phyloP scores from a whole-genome alignment of 495 filamentous ascomycete species.

The Cenococcum geophilum region DNA sequence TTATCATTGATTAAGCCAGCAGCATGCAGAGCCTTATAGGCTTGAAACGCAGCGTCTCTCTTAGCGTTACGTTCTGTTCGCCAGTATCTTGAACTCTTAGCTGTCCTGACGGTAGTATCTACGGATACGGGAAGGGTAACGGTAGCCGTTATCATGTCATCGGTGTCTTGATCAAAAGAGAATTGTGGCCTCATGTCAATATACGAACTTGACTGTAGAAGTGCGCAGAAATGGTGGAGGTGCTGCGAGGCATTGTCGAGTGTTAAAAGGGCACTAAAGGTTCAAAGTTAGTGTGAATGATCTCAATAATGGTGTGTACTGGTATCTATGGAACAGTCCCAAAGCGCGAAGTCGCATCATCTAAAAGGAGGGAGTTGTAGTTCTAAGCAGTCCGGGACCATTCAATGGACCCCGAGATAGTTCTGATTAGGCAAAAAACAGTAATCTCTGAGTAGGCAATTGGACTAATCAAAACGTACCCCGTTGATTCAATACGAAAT shows the following conservation, averaged over 20 bases:
- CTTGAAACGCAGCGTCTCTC: conserved; percentile 79
- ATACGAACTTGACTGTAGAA: conserved; percentile 53
- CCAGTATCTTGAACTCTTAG: conserved; percentile 54
- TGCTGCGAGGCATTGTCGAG: conserved; percentile 65
- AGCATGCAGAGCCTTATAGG: conserved; percentile 64
- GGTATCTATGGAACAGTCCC: too few species aligned
- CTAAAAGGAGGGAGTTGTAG: too few species aligned
- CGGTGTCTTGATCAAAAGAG: conserved; percentile 36
- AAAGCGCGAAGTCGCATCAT: too few species aligned
- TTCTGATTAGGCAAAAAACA: too few species aligned
- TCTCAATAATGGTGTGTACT: too few species aligned
- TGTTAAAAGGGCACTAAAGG: conserved; percentile 61
- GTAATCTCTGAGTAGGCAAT: background rate
- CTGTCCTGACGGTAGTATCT: conserved; percentile 53
- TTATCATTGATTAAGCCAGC: conserved; percentile 72
- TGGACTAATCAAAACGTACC: conserved; percentile 40
- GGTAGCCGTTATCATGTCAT: conserved; percentile 43
- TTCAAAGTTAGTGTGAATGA: background rate
- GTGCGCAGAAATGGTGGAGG: conserved; percentile 75
- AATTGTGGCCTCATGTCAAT: conserved; percentile 49
- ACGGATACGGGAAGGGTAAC: conserved; percentile 71
- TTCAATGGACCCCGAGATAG: too few species aligned
- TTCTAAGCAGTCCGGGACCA: too few species aligned
- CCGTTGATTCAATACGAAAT: conserved; percentile 50
- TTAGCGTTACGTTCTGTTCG: conserved; percentile 65